A percentile compares a stretch with the other conserved stretches of the same genome.
phyloP scores from a whole-genome alignment of 2,329 filamentous ascomycete genomes.

The Xylaria sp. region DNA sequence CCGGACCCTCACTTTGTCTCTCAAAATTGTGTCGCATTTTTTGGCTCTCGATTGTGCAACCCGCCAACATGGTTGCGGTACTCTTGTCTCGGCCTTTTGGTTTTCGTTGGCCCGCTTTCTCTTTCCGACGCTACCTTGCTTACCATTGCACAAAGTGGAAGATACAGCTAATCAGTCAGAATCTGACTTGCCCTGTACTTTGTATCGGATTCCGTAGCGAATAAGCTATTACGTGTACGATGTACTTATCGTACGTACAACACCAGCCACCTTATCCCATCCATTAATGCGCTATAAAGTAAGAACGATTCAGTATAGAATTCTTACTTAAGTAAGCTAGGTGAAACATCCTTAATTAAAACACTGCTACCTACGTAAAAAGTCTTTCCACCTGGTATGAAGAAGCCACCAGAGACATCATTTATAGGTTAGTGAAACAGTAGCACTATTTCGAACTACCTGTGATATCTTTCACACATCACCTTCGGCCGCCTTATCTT shows the following conservation, averaged over 20 bases:
- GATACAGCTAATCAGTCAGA: not conserved
- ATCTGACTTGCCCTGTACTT: not conserved
- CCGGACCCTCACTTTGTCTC: slow-evolving; percentile 1
- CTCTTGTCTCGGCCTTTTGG: slow-evolving; percentile 17
- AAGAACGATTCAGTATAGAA: not conserved
- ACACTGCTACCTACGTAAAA: not conserved
- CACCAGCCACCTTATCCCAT: not conserved
- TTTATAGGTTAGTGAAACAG: not conserved
- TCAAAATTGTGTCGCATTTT: slow-evolving; percentile 11
- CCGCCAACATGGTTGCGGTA: slow-evolving; percentile 7
- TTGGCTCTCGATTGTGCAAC: slow-evolving; percentile 3
- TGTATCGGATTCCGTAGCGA: slow-evolving; percentile 19
- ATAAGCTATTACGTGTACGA: not conserved
- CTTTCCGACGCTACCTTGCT: slow-evolving; percentile 3
- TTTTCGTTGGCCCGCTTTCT: slow-evolving; percentile 21
- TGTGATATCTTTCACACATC: too few species aligned
- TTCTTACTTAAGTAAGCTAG: not conserved
- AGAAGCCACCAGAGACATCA: too few species aligned
- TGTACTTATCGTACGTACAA: not conserved
- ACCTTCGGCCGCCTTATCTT: too few species aligned
- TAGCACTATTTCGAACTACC: not conserved
- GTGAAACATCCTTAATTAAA: slow-evolving; percentile 1
- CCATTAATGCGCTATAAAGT: not conserved
- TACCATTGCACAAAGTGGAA: not conserved
- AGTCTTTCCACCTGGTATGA: not conserved